A percentile compares a stretch with the other conserved stretches of the same genome.
Conservation (phyloP, 2,329 filamentous ascomycete species). For the Colletotrichum tanaceti region DNA sequence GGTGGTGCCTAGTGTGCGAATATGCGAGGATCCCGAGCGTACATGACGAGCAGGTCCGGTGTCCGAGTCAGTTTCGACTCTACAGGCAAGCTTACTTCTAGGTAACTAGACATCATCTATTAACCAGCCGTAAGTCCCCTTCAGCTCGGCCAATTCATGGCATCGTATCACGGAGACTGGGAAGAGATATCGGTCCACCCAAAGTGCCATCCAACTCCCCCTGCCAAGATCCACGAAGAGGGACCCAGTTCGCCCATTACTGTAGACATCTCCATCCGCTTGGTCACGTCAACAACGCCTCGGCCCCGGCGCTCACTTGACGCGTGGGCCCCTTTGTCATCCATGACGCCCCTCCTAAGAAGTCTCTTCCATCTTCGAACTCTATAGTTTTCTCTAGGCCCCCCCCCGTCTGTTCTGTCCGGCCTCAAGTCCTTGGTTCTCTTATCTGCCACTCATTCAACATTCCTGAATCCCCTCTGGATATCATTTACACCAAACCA, state of each 20-base stretch:
- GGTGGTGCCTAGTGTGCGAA: too few relatives aligned
- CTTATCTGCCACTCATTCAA: not conserved
- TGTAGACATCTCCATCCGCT: conserved; percentile 7
- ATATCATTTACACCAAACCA: not conserved
- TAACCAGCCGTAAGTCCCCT: too few relatives aligned
- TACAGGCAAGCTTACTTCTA: too few relatives aligned
- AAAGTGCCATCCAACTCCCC: not conserved
- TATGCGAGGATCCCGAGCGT: too few relatives aligned
- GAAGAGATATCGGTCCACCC: conserved; percentile 26
- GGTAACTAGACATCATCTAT: too few relatives aligned
- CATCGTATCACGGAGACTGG: conserved; percentile 12
- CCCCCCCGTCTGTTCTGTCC: not conserved
- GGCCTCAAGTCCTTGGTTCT: not conserved
- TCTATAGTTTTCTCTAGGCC: conserved; percentile 24
- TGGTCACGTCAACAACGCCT: conserved; percentile 33
- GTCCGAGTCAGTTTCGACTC: too few relatives aligned
- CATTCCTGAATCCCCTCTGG: not conserved
- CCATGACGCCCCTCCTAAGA: conserved; percentile 19
- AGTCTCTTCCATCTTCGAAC: conserved; percentile 15
- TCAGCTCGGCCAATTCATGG: not conserved
- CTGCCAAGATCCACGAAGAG: not conserved
- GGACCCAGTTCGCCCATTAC: conserved; percentile 22
- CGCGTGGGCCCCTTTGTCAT: conserved; percentile 1
- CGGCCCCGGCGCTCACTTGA: not conserved
- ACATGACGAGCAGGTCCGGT: too few relatives aligned